phyloP scores from a whole-genome alignment of 176 grass and related monocot genomes.

The Secale cereale region DNA sequence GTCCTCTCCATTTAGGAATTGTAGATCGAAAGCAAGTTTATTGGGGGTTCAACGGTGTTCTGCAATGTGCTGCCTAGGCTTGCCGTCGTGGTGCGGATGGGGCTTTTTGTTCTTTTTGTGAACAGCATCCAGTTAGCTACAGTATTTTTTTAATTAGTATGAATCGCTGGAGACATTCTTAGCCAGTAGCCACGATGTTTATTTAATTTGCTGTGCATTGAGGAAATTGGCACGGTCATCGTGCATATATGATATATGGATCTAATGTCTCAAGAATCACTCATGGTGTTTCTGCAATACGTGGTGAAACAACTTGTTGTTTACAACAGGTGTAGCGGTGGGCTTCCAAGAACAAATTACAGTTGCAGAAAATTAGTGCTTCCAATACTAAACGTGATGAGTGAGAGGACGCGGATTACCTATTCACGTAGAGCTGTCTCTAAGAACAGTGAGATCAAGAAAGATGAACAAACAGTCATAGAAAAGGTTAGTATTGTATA shows the following conservation, averaged over 20 bases:
- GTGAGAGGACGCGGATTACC: constrained; percentile 24
- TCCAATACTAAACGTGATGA: constrained; percentile 33
- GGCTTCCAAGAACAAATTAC: constrained; percentile 20
- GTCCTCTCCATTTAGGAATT: neutral
- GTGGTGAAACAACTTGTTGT: neutral
- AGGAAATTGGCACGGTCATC: neutral
- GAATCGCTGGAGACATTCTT: neutral
- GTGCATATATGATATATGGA: neutral
- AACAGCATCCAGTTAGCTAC: neutral
- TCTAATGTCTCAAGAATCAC: neutral
- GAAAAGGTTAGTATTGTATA: constrained; percentile 41
- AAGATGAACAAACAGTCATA: constrained; percentile 18
- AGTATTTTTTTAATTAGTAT: neutral
- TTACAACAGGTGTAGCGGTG: constrained; percentile 16
- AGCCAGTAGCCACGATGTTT: neutral
- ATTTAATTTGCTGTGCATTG: neutral
- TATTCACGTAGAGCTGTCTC: constrained; percentile 44
- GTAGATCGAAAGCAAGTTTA: neutral
- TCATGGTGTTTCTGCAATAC: neutral
- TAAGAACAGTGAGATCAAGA: constrained; percentile 31
- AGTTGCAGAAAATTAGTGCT: constrained; percentile 23
- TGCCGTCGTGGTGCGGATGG: neutral
- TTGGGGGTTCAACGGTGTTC: neutral
- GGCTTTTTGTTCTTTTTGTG: neutral
- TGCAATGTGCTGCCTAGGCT: neutral